Percentiles rank a stretch among this genome's conserved stretches.
Evolutionary conservation across 2,329 filamentous ascomycete genomes (phyloP).

Genomic region (Knoxdaviesia proteae): DNA sequence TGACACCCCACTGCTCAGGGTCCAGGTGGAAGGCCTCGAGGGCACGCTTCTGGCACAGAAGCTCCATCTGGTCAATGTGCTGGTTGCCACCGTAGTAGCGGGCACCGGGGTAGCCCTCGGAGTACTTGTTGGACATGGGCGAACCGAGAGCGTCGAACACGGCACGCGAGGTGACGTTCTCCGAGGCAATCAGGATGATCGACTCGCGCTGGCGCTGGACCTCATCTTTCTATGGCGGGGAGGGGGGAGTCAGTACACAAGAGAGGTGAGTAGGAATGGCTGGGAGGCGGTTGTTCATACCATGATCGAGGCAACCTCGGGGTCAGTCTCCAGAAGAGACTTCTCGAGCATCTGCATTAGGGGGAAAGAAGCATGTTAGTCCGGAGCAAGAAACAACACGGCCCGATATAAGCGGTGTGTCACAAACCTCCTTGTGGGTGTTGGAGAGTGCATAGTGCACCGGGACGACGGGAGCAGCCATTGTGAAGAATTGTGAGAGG

Average conservation of each 20-base stretch:
- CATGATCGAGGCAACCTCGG: conserved; percentile 94
- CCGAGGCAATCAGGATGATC: conserved; percentile 94
- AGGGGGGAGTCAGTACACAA: conserved; percentile 11
- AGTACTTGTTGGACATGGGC: conserved; percentile 98
- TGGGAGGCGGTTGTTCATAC: conserved; percentile 26
- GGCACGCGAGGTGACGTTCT: conserved; percentile 96
- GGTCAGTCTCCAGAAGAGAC: conserved; percentile 75
- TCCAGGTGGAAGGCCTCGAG: conserved; percentile 80
- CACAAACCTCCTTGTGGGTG: conserved; percentile 31
- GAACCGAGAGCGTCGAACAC: conserved; percentile 94
- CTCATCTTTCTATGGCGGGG: conserved; percentile 50
- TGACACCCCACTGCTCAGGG: conserved; percentile 87
- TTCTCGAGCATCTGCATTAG: conserved; percentile 71
- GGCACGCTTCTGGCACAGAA: conserved; percentile 83
- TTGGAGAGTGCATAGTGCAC: conserved; percentile 27
- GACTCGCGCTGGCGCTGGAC: conserved; percentile 95
- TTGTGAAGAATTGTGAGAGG: conserved; percentile 10
- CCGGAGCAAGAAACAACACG: neutral
- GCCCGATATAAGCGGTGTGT: neutral
- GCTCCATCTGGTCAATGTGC: conserved; percentile 92
- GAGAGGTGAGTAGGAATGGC: neutral
- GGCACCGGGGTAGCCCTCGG: conserved; percentile 91
- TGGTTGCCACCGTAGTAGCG: conserved; percentile 99
- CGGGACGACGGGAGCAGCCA: conserved; percentile 18
- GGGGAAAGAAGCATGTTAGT: conserved; percentile 9